Evolutionary conservation across 371 early-diverging fungal genomes (phyloP).

Genomic region (Umbelopsis sp.): DNA sequence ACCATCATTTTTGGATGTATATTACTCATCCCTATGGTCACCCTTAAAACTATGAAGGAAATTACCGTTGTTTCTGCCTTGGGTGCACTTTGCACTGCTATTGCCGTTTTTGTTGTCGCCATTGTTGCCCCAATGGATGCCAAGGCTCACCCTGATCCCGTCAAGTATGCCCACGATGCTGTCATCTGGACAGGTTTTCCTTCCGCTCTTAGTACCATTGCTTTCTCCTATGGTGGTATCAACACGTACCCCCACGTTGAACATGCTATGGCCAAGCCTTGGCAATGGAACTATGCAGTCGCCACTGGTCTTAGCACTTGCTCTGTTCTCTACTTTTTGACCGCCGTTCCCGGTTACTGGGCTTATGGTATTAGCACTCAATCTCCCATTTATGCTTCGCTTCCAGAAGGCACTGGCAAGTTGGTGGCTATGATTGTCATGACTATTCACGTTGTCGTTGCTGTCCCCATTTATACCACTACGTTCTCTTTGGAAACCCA

Average conservation of each 20-base stretch:
- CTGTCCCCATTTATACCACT: constrained; percentile 83
- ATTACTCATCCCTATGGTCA: constrained; percentile 73
- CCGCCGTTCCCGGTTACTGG: constrained; percentile 82
- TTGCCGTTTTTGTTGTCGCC: constrained; percentile 53
- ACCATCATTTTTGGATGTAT: constrained; percentile 65
- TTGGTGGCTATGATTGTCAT: constrained; percentile 76
- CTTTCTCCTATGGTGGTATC: constrained; percentile 64
- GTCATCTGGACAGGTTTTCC: constrained; percentile 62
- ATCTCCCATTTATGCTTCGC: constrained; percentile 78
- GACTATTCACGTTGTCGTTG: constrained; percentile 86
- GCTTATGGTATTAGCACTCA: constrained; percentile 73
- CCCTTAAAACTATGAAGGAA: constrained; percentile 78
- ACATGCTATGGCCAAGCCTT: constrained; percentile 79
- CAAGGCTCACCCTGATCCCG: constrained; percentile 23
- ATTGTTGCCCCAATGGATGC: constrained; percentile 42
- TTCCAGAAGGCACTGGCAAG: constrained; percentile 68
- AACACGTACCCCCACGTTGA: constrained; percentile 76
- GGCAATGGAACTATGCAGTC: constrained; percentile 77
- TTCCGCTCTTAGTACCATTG: constrained; percentile 61
- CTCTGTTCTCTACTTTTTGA: constrained; percentile 76
- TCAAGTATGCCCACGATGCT: constrained; percentile 22
- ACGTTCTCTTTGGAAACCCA: constrained; percentile 82
- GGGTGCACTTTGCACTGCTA: constrained; percentile 53
- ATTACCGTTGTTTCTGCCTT: constrained; percentile 61
- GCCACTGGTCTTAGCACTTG: constrained; percentile 72